Percentiles rank a stretch among this genome's conserved stretches.
Conservation (phyloP, 305 asterid species). For the Fraxinus ornus region DNA sequence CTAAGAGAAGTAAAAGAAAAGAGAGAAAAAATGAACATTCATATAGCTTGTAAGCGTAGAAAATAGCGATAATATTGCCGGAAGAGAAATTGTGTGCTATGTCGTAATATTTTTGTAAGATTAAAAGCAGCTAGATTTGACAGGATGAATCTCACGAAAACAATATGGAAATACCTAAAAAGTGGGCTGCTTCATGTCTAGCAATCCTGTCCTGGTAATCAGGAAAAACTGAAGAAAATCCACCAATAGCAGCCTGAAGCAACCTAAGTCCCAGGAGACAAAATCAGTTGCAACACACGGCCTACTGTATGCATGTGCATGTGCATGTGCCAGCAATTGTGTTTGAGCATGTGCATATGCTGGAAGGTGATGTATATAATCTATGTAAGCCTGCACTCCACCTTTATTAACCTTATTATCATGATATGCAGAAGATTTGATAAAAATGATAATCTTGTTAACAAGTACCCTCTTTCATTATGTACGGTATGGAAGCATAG, state of each 20-base stretch:
- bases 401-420: not conserved
- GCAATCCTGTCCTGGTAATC: conserved; percentile 86
- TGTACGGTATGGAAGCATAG: not conserved
- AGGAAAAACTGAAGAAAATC: conserved; percentile 79
- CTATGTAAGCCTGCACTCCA: not conserved
- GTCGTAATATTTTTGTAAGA: not conserved
- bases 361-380: not conserved
- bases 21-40: not conserved
- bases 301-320: not conserved
- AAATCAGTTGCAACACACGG: conserved; percentile 19
- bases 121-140: not conserved
- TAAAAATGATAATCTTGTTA: not conserved
- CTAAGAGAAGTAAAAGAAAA: not conserved
- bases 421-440: not conserved
- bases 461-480: conserved; percentile 2
- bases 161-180: conserved; percentile 55
- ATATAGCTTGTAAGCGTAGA: not conserved
- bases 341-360: not conserved
- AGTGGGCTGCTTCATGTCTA: conserved; percentile 96
- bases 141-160: conserved; percentile 10
- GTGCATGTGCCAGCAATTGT: not conserved
- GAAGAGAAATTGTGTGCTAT: not conserved
- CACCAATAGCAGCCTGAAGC: conserved; percentile 91
- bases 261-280: conserved; percentile 45
- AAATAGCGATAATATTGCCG: not conserved